Percentiles rank a stretch among this genome's conserved stretches.
Evolutionary conservation across 306 rosid genomes (phyloP).

Genomic region (Cicer chorassanicum): DNA sequence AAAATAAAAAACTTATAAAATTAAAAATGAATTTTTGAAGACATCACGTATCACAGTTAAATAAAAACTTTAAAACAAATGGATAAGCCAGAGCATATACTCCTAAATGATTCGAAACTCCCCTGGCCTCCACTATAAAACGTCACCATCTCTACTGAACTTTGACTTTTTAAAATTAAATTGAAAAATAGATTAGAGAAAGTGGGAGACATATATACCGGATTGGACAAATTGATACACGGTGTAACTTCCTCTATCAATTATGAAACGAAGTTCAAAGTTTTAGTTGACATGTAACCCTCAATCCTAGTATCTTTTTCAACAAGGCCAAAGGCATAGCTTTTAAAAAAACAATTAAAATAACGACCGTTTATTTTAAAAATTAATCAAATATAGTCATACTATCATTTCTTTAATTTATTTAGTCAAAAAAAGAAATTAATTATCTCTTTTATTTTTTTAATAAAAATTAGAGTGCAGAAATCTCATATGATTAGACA

Average conservation of each 20-base stretch:
- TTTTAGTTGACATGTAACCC: constrained; percentile 39
- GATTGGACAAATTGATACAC: constrained; percentile 12
- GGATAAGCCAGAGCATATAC: background rate
- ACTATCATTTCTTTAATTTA: no score
- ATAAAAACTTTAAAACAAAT: background rate
- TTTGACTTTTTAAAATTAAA: constrained; percentile 33
- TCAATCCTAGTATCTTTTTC: constrained; percentile 42
- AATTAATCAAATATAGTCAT: no score
- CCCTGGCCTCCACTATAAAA: background rate
- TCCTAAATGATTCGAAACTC: constrained; percentile 36
- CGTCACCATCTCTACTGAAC: constrained; percentile 35
- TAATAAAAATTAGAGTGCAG: no score
- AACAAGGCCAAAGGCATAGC: constrained; percentile 10
- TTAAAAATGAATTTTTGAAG: no score
- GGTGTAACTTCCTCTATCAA: constrained; percentile 5
- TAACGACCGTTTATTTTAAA: no score
- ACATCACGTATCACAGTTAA: no score
- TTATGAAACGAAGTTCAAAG: constrained; percentile 26
- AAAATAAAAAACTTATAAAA: no score
- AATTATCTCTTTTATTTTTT: no score
- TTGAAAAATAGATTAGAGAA: background rate
- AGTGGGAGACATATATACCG: background rate
- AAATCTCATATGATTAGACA: no score
- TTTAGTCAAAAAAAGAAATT: no score
- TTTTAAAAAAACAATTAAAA: no score